Evolutionary conservation across 2,329 filamentous ascomycete species (phyloP), one percentile per base, ranked within the genome.

Genomic region (Ascochyta fabae): DNA sequence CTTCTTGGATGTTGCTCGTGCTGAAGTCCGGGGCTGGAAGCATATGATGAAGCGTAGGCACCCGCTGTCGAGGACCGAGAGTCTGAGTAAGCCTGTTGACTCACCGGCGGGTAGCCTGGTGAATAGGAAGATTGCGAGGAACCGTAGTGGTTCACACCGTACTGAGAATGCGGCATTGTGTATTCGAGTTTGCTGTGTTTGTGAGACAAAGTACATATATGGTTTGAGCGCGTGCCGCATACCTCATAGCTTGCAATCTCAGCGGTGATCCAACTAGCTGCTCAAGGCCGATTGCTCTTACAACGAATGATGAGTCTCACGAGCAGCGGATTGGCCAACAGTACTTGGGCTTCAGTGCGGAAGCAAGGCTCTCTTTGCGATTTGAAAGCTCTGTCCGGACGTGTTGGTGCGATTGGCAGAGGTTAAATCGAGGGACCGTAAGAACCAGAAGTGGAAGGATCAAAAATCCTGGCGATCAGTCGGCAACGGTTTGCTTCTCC

Each of bases 121-220:
- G 71, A 66, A 46, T 74, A 70, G 12, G 73, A 64, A 19, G 66
- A 56, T 38, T 67, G 64, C 36, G 69, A 57, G 40, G 71, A 71
- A 36, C 69, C 69, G 54, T 73, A 76, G 35, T 75, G 67, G 54
- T 71, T 69, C 62, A 74, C 67, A 58, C 68, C 69, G 64, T 76
- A 76, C 54, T 75, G 75, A 56, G 73, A 67, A 63, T 75, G 70
- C 58, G 73, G 64, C 74, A 76, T 75, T 69, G 75, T 74, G 58
- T 70, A 76, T 48, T 69, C 74, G 63, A 76, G 65, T 56, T 72
- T 73, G 71, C 75, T 77, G 51, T 9, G 34, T 16, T 39, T 36
- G 55, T 72, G 22, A 70, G 67, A 49, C 22, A 16, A n/a, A 22
- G 47, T 19, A 19, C n/a, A 4, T 15, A 34, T 19, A 7, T 12